Conservation (phyloP, 768 basidiomycete species). For the Rhodosporidiobolus odoratus region DNA sequence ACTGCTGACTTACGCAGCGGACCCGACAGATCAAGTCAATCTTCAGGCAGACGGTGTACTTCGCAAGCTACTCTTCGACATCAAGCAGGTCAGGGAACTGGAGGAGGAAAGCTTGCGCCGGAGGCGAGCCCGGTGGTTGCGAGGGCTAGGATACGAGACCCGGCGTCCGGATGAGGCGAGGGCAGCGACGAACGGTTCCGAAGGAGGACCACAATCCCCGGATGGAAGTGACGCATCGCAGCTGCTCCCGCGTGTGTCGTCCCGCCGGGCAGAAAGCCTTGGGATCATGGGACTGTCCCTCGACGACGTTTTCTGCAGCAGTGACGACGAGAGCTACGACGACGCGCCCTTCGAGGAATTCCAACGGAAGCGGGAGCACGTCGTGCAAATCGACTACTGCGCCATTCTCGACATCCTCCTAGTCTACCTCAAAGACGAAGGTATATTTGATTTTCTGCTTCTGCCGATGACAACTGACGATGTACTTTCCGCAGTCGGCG, state of each 20-base stretch:
- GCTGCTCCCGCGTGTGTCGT: too few relatives aligned
- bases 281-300: too few relatives aligned
- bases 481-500: background rate
- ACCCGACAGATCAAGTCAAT: constrained; percentile 87
- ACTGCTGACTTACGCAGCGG: constrained; percentile 90
- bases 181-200: constrained; percentile 10
- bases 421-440: constrained; percentile 68
- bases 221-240: too few relatives aligned
- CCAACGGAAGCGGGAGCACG: constrained; percentile 89
- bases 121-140: constrained; percentile 53
- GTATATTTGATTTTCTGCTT: constrained; percentile 52
- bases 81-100: constrained; percentile 65
- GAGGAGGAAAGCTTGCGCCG: constrained; percentile 26
- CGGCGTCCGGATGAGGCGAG: constrained; percentile 45
- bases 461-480: background rate
- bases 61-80: constrained; percentile 83
- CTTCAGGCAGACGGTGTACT: constrained; percentile 77
- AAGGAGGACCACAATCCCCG: too few relatives aligned
- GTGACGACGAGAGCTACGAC: constrained; percentile 36
- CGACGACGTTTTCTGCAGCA: constrained; percentile 11
- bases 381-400: constrained; percentile 81
- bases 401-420: constrained; percentile 91
- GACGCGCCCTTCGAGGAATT: constrained; percentile 45
- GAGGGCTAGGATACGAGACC: constrained; percentile 52
- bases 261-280: too few relatives aligned